These are phyloP conservation scores for Dipteronia dyeriana DNA, from an alignment of 345 rosid genomes.

Conservation along the genomic window DNA sequence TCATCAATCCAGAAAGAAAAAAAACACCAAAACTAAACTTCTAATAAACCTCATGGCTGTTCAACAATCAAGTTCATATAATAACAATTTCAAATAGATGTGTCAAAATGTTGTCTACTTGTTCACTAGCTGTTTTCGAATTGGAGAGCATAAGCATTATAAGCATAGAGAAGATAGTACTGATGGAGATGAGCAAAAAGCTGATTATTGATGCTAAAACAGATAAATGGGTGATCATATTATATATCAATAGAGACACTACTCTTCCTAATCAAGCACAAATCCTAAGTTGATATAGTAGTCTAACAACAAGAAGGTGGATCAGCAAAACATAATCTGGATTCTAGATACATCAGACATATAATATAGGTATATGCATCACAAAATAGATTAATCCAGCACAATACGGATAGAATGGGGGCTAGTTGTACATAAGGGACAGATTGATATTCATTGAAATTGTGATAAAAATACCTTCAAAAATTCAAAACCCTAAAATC, in stretches of 20 bases:
- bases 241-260: not conserved
- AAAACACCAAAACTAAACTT: not conserved
- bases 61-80: not conserved
- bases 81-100: not conserved
- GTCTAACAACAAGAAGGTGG: too few relatives aligned
- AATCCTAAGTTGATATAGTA: not conserved
- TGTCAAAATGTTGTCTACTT: not conserved
- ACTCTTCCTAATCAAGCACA: not conserved
- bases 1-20: too few relatives aligned
- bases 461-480: too few relatives aligned
- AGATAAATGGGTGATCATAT: not conserved
- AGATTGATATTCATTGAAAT: too few relatives aligned
- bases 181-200: not conserved
- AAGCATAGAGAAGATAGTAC: not conserved
- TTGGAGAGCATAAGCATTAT: not conserved
- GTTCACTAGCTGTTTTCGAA: not conserved
- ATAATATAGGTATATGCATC: too few relatives aligned
- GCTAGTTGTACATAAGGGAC: too few relatives aligned
- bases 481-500: too few relatives aligned
- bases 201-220: not conserved
- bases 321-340: too few relatives aligned
- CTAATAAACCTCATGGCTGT: not conserved
- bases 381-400: too few relatives aligned
- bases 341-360: too few relatives aligned
- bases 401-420: too few relatives aligned